Conservation (phyloP, 352 stramenopile species). For the Thraustochytrium striatum region DNA sequence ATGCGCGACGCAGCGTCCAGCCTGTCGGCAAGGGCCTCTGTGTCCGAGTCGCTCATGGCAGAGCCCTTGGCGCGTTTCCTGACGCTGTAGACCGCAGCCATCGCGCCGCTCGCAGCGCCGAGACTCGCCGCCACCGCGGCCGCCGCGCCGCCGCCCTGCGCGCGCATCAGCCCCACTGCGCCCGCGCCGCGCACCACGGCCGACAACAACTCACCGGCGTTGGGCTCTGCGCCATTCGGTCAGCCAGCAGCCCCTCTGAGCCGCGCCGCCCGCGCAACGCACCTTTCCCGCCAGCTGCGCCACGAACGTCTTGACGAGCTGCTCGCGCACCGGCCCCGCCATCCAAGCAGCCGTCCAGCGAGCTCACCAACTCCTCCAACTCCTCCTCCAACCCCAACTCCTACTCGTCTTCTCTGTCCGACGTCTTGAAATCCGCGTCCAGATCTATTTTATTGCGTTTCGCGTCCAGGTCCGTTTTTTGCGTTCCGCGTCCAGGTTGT, state of each 20-base stretch:
- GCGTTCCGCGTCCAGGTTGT: too few species aligned
- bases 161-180: not conserved
- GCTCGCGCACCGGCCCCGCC: not conserved
- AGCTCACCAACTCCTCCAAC: too few species aligned
- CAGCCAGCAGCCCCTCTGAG: too few species aligned
- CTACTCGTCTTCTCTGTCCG: too few species aligned
- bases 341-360: too few species aligned
- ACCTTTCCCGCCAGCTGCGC: constrained; percentile 31
- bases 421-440: too few species aligned
- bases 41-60: constrained; percentile 57
- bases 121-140: constrained; percentile 61
- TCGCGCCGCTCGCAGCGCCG: constrained; percentile 58
- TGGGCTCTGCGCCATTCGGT: not conserved
- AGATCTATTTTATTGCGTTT: too few species aligned
- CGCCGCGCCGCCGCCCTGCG: constrained; percentile 61
- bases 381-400: too few species aligned
- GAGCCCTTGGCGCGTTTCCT: constrained; percentile 62
- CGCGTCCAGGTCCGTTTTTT: too few species aligned
- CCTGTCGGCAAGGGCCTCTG: constrained; percentile 51
- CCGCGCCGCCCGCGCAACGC: not conserved
- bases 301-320: constrained; percentile 11
- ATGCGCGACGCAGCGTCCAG: constrained; percentile 38
- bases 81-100: constrained; percentile 63
- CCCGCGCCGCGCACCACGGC: not conserved
- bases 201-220: constrained; percentile 21